These are phyloP conservation scores for Apiotrichum laibachii DNA, from an alignment of 1,284 basidiomycete species.

Conservation along the genomic window DNA sequence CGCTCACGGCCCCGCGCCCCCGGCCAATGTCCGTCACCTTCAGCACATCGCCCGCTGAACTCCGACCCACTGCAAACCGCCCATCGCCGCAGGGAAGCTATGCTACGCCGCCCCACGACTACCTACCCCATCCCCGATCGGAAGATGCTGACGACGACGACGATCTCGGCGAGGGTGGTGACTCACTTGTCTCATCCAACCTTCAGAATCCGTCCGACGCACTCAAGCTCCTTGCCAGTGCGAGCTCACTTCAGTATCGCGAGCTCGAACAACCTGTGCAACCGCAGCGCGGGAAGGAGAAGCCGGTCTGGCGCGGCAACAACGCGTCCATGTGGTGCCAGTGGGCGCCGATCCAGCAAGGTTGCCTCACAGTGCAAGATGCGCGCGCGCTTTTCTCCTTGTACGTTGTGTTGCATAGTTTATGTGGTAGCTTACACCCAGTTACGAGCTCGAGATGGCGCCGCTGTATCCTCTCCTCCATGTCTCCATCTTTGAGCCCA, in stretches of 20 bases:
- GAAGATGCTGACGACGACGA: constrained; percentile 6
- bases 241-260: constrained; percentile 13
- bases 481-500: constrained; percentile 9
- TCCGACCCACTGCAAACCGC: too few species aligned
- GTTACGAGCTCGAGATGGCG: constrained; percentile 18
- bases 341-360: constrained; percentile 14
- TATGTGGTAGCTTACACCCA: background rate
- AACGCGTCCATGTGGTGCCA: constrained; percentile 9
- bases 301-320: background rate
- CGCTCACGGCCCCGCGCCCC: too few species aligned
- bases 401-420: background rate
- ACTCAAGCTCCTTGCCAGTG: constrained; percentile 15
- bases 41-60: too few species aligned
- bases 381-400: constrained; percentile 11
- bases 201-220: constrained; percentile 20
- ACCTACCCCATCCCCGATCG: background rate
- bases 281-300: background rate
- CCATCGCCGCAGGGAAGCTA: too few species aligned
- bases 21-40: too few species aligned
- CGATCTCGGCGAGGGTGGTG: background rate
- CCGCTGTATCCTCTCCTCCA: constrained; percentile 18
- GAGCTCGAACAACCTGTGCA: background rate
- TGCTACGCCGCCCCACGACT: too few species aligned
- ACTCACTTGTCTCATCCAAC: constrained; percentile 11
- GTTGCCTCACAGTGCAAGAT: constrained; percentile 10